phyloP scores from a whole-genome alignment of 768 basidiomycete genomes.

The Rhizopogon salebrosus region DNA sequence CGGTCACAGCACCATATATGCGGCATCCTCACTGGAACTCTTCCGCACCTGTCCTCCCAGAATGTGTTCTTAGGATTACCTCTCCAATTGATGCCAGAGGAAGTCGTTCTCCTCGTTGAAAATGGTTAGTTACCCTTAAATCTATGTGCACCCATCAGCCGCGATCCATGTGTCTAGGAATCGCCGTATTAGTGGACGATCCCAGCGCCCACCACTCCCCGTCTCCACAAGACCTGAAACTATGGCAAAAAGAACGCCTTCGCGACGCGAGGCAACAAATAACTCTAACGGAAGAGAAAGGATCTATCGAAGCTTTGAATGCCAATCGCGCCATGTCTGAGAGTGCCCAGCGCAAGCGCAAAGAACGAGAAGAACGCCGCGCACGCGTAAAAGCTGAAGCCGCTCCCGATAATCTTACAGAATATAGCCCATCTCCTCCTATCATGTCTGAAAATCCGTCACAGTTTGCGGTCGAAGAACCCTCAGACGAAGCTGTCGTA shows the following conservation, averaged over 20 bases:
- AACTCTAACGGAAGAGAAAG: constrained; percentile 43
- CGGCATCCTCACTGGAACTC: constrained; percentile 82
- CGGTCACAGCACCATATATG: constrained; percentile 80
- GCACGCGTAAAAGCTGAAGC: constrained; percentile 9
- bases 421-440: constrained; percentile 8
- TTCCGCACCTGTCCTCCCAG: constrained; percentile 93
- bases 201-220: constrained; percentile 50
- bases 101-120: constrained; percentile 81
- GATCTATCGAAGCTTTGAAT: constrained; percentile 37
- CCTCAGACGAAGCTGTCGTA: constrained; percentile 3
- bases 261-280: constrained; percentile 45
- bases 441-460: constrained; percentile 1
- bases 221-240: constrained; percentile 37
- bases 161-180: constrained; percentile 38
- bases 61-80: constrained; percentile 96
- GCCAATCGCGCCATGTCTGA: constrained; percentile 45
- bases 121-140: constrained; percentile 48
- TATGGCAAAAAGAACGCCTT: constrained; percentile 49
- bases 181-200: constrained; percentile 78
- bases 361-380: constrained; percentile 55
- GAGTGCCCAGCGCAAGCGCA: constrained; percentile 66
- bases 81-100: constrained; percentile 83
- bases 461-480: not conserved
- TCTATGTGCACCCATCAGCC: not conserved
- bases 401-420: constrained; percentile 19